Evolutionary conservation across 306 rosid species (phyloP).

Genomic region (Medicago truncatula): DNA sequence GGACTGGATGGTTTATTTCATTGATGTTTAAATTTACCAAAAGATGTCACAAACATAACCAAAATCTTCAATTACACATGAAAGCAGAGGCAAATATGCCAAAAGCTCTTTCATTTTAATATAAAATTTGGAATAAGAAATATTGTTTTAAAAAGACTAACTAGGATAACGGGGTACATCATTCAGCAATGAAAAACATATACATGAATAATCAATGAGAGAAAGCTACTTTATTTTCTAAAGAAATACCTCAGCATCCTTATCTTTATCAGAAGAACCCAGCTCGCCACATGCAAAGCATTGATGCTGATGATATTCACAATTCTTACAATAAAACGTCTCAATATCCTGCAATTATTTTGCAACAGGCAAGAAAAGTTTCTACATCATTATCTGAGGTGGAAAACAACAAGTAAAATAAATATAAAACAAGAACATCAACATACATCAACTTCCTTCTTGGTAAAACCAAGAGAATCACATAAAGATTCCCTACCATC

Average conservation of each 20-base stretch:
- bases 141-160: slow-evolving; percentile 1
- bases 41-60: not conserved
- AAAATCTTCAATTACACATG: not conserved
- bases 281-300: slow-evolving; percentile 88
- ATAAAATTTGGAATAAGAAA: slow-evolving; percentile 9
- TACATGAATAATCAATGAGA: slow-evolving; percentile 2
- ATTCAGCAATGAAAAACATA: not conserved
- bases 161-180: not conserved
- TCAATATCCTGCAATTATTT: slow-evolving; percentile 59
- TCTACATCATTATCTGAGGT: slow-evolving; percentile 19
- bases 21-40: not conserved
- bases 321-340: slow-evolving; percentile 74
- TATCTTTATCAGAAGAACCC: slow-evolving; percentile 75
- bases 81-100: not conserved
- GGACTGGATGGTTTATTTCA: slow-evolving; percentile 5
- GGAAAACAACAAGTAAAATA: slow-evolving; percentile 24
- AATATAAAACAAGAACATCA: slow-evolving; percentile 31
- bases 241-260: slow-evolving; percentile 74
- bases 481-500: slow-evolving; percentile 63
- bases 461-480: slow-evolving; percentile 69
- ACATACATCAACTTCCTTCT: slow-evolving; percentile 75
- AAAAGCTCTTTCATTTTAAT: slow-evolving; percentile 11
- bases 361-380: slow-evolving; percentile 33
- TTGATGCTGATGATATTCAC: slow-evolving; percentile 74
- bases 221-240: slow-evolving; percentile 21